A percentile compares a stretch with the other conserved stretches of the same genome.
Conservation (phyloP, 2,329 filamentous ascomycete genomes). For the Fusarium sp. region DNA sequence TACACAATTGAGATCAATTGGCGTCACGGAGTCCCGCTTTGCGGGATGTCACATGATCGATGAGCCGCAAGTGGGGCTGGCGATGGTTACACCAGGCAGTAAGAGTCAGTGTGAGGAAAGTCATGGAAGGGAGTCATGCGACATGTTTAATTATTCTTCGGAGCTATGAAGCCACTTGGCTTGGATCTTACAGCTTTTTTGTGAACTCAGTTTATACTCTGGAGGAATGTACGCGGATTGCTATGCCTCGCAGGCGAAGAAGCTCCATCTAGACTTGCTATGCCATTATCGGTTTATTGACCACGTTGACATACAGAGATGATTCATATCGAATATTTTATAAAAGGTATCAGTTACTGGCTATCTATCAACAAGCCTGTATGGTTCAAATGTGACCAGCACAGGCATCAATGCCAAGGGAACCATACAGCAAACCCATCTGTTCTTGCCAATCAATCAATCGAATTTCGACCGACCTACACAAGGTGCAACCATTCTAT, state of each 20-base stretch:
- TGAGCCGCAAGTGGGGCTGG: not conserved
- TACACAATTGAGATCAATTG: too few relatives aligned
- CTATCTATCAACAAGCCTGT: conserved; percentile 36
- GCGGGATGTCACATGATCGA: not conserved
- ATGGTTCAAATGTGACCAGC: conserved; percentile 43
- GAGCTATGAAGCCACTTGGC: not conserved
- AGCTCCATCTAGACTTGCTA: not conserved
- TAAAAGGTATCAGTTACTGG: conserved; percentile 16
- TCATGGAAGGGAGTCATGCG: too few relatives aligned
- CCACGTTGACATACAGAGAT: too few relatives aligned
- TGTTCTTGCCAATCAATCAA: conserved; percentile 17
- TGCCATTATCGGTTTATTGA: not conserved
- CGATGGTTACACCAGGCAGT: not conserved
- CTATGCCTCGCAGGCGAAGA: not conserved
- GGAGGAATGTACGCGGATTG: not conserved
- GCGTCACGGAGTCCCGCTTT: not conserved
- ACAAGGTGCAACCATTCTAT: conserved; percentile 15
- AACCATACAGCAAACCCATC: conserved; percentile 13
- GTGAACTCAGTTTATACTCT: not conserved
- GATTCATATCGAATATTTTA: not conserved
- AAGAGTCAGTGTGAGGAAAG: too few relatives aligned
- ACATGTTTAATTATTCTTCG: not conserved
- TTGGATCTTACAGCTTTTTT: too few relatives aligned
- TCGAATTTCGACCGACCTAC: conserved; percentile 10
- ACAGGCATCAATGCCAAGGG: conserved; percentile 28